Conservation (phyloP, 805 yeast genomes). For the Zygosaccharomyces lentus region DNA sequence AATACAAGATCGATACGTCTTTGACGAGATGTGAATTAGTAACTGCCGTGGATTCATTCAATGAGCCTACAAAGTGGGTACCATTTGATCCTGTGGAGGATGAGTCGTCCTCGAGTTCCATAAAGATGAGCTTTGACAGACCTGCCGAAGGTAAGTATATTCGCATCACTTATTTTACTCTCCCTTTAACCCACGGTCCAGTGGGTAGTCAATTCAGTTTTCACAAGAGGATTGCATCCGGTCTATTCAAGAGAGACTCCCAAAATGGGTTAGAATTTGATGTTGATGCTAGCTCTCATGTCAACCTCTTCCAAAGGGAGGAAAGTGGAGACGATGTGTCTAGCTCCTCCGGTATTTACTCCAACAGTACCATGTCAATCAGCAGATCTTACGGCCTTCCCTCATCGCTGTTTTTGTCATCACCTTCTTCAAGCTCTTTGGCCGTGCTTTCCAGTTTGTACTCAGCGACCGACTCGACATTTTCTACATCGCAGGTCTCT, state of each 20-base stretch:
- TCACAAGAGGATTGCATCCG: not conserved
- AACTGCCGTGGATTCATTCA: conserved; percentile 23
- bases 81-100: conserved; percentile 28
- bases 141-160: conserved; percentile 31
- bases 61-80: conserved; percentile 22
- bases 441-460: not conserved
- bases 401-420: not conserved
- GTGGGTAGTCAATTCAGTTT: conserved; percentile 19
- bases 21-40: conserved; percentile 24
- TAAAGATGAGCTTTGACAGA: conserved; percentile 16
- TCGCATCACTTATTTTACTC: conserved; percentile 25
- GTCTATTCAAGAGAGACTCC: conserved; percentile 11
- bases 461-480: not conserved
- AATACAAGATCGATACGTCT: conserved; percentile 19
- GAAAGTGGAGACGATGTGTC: not conserved
- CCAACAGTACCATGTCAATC: not conserved
- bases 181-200: conserved; percentile 9
- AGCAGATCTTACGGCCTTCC: not conserved
- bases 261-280: conserved; percentile 13
- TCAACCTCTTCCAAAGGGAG: conserved; percentile 1
- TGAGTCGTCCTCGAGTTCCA: conserved; percentile 21
- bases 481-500: conserved; percentile 1
- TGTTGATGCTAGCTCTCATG: conserved; percentile 5
- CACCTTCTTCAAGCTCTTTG: not conserved
- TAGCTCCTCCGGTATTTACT: not conserved